A percentile compares a stretch with the other conserved stretches of the same genome.
Evolutionary conservation across 441 rosid species (phyloP).

Genomic region (Populus hybrid): DNA sequence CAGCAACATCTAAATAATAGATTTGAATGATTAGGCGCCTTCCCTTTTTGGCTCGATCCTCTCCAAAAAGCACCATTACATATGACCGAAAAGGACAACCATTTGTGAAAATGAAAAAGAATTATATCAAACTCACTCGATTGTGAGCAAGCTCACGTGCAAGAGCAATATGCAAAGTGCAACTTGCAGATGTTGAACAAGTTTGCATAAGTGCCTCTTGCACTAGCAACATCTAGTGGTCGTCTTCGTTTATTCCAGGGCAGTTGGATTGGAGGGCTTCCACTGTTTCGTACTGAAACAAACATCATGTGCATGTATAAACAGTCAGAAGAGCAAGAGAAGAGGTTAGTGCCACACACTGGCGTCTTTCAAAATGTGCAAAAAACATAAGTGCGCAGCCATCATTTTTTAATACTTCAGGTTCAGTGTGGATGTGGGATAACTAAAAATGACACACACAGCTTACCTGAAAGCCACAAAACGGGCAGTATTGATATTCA

Average conservation of each 20-base stretch:
- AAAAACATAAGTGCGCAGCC: not conserved
- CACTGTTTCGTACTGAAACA: constrained; percentile 70
- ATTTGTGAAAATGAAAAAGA: not conserved
- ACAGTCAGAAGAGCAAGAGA: not conserved
- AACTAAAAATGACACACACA: not conserved
- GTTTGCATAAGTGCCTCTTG: constrained; percentile 6
- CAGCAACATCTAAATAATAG: not conserved
- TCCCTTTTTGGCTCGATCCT: constrained; percentile 6
- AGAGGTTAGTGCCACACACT: not conserved
- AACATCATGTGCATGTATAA: constrained; percentile 2
- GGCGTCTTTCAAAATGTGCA: not conserved
- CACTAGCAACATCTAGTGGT: constrained; percentile 42
- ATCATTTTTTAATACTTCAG: not conserved
- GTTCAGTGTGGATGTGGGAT: not conserved
- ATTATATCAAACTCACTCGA: not conserved
- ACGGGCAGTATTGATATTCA: constrained; percentile 72
- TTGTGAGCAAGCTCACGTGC: not conserved
- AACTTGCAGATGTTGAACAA: not conserved
- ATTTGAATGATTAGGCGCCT: not conserved
- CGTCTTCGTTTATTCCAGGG: constrained; percentile 86
- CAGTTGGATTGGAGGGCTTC: constrained; percentile 75
- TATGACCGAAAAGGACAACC: constrained; percentile 3
- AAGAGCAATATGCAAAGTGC: not conserved
- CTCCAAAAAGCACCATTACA: constrained; percentile 9
- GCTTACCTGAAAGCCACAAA: constrained; percentile 81